Evolutionary conservation across 1,284 basidiomycete genomes (phyloP), one percentile per base, ranked within the genome.

Genomic region (Marasmius fiardii): DNA sequence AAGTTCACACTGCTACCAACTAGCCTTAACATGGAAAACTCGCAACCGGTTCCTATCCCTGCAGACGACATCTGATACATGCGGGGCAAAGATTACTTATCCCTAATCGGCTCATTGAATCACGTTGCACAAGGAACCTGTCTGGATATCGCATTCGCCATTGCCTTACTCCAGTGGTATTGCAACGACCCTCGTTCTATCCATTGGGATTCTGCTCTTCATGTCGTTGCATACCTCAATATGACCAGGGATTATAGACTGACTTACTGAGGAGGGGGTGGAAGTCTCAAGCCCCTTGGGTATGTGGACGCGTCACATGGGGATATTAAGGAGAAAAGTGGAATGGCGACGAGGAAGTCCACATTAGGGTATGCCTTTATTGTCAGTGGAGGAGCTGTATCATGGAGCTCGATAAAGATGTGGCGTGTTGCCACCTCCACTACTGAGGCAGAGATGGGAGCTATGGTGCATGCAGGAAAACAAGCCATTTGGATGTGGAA

Each of bases 171-270:
- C 1, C 58, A 63, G 10, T 59, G 65, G 2, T 70, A 63, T 50
- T 52, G 58, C 1, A 43, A 54, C 0, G 68, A 70, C 39, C 71
- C 68, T 10, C 59, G 65, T 0, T 60, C 58, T 1, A 55, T 53
- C 1, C 72, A 74, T 34, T 71, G 67, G 66, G 56, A 56, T 0
- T 66, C 67, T 0, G 49, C 66, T n/a, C 59, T 67, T 21, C 68
- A 69, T 31, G 59, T 71, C 2, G 41, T 74, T 0, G 55, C 59
- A 2, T 76, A 75, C 54, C 49, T 75, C 5, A 66, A 67, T 23
- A 63, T 60, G 0, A 64, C 0, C 56, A 31, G 28, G 28, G 10
- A 31, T 4, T 31, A 65, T 28, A 60, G 62, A 26, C 55, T 56
- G 3, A 18, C 72, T 12, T 57, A 63, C 18, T 61, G 4, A 62